Percentiles rank a stretch among this genome's conserved stretches.
Conservation (phyloP, 2,329 filamentous ascomycete genomes). For the Colletotrichum sp. region DNA sequence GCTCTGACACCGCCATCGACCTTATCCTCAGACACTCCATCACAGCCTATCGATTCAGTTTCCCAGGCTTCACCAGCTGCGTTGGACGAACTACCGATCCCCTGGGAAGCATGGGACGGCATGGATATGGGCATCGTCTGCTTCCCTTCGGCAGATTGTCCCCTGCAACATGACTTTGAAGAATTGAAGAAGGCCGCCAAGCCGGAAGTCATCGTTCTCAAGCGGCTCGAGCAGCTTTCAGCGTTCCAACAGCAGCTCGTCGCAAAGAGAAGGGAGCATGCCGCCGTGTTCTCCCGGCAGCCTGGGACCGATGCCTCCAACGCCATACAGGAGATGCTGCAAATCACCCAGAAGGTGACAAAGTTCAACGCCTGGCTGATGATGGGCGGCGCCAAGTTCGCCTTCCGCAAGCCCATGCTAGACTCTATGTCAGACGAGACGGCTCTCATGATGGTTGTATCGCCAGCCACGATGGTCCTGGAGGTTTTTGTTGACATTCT, state of each 20-base stretch:
- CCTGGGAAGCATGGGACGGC: not conserved
- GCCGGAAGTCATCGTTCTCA: not conserved
- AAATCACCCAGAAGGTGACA: not conserved
- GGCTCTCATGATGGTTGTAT: conserved; percentile 1
- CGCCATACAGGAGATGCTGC: not conserved
- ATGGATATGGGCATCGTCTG: not conserved
- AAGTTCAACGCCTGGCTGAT: not conserved
- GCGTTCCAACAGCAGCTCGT: conserved; percentile 1
- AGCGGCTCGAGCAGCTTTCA: not conserved
- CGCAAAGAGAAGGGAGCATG: not conserved
- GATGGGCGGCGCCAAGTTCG: not conserved
- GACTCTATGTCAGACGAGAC: conserved; percentile 8
- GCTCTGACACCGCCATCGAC: not conserved
- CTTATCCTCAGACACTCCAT: not conserved
- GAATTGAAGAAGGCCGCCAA: not conserved
- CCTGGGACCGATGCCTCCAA: not conserved
- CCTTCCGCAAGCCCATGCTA: conserved; percentile 3
- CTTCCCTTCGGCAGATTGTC: not conserved
- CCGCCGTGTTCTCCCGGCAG: not conserved
- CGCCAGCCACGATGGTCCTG: conserved; percentile 2
- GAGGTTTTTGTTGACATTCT: conserved; percentile 1
- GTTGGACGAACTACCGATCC: not conserved
- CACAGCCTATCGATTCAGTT: too few relatives aligned
- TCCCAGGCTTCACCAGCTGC: not conserved
- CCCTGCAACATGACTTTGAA: not conserved